Conservation (phyloP, 2,329 filamentous ascomycete species). For the Coleophoma eucalyptorum region DNA sequence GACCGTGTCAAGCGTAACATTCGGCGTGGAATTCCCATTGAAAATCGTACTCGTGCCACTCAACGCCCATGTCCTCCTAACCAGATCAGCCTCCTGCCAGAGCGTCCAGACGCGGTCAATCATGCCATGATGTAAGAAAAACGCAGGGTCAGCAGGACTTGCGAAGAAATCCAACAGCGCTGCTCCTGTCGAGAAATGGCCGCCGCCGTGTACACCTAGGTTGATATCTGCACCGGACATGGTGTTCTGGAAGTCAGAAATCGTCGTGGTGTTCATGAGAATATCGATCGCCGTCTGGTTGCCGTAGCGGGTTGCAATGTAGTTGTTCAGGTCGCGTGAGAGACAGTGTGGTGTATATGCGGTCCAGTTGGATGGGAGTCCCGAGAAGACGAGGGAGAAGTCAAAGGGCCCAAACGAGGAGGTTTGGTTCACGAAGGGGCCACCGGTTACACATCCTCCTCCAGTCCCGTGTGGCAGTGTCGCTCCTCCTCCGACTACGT, state of each 20-base stretch:
- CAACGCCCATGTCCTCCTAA: slow-evolving; percentile 9
- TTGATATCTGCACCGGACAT: neutral
- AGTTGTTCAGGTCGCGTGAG: neutral
- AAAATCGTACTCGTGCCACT: neutral
- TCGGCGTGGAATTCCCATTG: neutral
- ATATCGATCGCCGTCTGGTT: neutral
- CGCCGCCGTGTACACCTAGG: neutral
- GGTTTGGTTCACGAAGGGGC: neutral
- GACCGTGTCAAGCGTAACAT: neutral
- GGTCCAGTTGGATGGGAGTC: neutral
- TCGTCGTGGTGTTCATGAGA: neutral
- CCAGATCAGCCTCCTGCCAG: slow-evolving; percentile 39
- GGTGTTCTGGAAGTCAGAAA: neutral
- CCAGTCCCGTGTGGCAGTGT: neutral
- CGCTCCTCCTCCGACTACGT: neutral
- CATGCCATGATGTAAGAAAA: slow-evolving; percentile 38
- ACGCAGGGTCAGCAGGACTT: slow-evolving; percentile 30
- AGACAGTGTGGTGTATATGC: neutral
- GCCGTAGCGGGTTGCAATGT: neutral
- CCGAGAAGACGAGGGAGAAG: neutral
- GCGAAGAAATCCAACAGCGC: neutral
- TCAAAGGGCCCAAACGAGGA: neutral
- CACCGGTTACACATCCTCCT: neutral
- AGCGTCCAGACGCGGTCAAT: slow-evolving; percentile 40
- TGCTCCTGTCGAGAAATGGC: neutral